Base-by-base conservation (phyloP, 306 rosid species). In the Prunus mira region DNA sequence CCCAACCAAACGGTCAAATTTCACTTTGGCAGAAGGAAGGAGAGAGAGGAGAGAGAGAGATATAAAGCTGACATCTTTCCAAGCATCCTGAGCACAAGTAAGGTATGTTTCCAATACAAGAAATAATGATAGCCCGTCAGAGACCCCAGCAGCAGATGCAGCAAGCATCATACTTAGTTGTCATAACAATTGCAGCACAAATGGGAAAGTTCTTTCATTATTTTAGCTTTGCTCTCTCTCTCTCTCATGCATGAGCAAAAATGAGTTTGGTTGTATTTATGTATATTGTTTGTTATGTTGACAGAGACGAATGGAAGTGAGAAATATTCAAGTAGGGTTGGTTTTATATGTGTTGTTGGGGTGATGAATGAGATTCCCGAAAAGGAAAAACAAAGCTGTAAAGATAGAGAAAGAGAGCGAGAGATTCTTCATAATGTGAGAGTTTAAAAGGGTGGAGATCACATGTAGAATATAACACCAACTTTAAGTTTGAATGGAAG, bases 101-200 rank as follows among this genome's bases (percentile, higher is more conserved):
- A 87, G 86, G 91, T 80, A 89, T 87, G 91, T 90, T 89, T 93
- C 94, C 91, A 82, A 79, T 81, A 81, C 89, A 93, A 89, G 90
- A 89, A 76, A 90, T 83, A 86, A 88, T 86, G 85, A 90, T 89
- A 71, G 67, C 83, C 74, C 83, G 82, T 14, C 13, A 61, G 17
- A 63, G 82, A 71, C 80, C 73, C 71, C 85, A 75, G 69, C 72
- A 4, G 25, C 49, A 34, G 8, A 34, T 34, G 15, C 56, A 67
- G 18, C 28, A 67, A 46, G 55, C 82, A 68, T 54, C 71, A 22
- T 58, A 62, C 66, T 77, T 38, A 68, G 25, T 80, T 76, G 65
- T 67, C 68, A 43, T 60, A 62, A 62, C 9, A 14, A 69, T 64
- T 18, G 22, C 20, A 15, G 28, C 55, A 15, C 20, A 56, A 73